Base-by-base conservation (phyloP, 2,329 filamentous ascomycete genomes). In the Laburnicola sp. region DNA sequence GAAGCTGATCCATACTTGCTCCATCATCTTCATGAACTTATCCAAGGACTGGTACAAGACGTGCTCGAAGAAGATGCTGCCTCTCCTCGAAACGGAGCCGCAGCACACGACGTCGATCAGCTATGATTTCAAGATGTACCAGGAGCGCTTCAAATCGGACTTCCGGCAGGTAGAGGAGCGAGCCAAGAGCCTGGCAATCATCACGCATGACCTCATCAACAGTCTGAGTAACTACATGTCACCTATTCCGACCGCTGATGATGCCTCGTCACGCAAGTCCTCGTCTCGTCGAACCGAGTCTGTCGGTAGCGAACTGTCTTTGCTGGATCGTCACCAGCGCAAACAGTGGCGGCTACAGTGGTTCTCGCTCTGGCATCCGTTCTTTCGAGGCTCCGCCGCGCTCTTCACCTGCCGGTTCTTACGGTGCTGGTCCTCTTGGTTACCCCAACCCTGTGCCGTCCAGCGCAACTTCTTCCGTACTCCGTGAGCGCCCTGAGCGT, bases 1-100 rank as follows among this genome's bases (percentile, higher is more conserved):
- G 55, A 88, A 86, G 63, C 78, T 97, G 54, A 91, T 94, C 63
- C 89, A 91, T 63, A 86, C 88, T 23, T 93, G 90, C 63, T 80
- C 96, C 37, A 84, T 82, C 50, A 91, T 91, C 63, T 91, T 97
- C 65, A 84, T 97, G 59, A 85, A 88, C 57, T 86, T 96, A 39
- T 92, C 97, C 72, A 82, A 84, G 16, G 81, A 84, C 42, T 99
- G 93, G 93, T 92, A 87, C 69, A 80, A 81, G 49, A 85, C 90
- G 34, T 92, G 91, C 85, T 87, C 88, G 63, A 87, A 89, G 60
- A 96, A 95, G 76, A 82, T 97, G 56, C 85, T 84, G 58, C 81
- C 83, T 6, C 83, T 94, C 2, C 79, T 97, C 4, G 84, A 88
- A 46, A 78, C 79, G 41, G 75, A 70, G 53, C 66, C 70, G 21